These are phyloP conservation scores for Fusarium incarnatum DNA, from an alignment of 2,329 filamentous ascomycete genomes.

Conservation along the genomic window DNA sequence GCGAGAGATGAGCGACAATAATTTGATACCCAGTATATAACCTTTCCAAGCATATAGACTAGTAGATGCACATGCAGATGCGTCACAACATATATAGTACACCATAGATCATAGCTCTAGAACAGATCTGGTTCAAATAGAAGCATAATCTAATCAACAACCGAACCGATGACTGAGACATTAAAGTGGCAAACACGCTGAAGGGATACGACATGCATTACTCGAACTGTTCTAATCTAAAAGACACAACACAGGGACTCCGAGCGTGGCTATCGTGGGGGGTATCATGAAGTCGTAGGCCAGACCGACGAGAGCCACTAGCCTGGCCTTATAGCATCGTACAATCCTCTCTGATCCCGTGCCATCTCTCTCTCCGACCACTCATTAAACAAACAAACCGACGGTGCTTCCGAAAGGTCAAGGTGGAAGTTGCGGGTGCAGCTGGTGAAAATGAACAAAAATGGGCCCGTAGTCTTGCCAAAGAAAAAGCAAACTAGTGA, in stretches of 20 bases:
- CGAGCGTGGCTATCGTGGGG: constrained; percentile 44
- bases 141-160: neutral
- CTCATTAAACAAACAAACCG: constrained; percentile 21
- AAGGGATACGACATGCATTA: constrained; percentile 37
- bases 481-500: constrained; percentile 35
- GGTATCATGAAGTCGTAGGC: constrained; percentile 47
- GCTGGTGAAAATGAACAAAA: constrained; percentile 15
- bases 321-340: constrained; percentile 43
- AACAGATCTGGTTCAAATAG: neutral
- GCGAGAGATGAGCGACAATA: constrained; percentile 4
- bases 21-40: constrained; percentile 32
- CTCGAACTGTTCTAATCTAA: constrained; percentile 40
- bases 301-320: constrained; percentile 34
- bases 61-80: neutral
- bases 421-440: neutral
- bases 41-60: constrained; percentile 27
- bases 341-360: constrained; percentile 40
- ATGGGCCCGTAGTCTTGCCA: constrained; percentile 11
- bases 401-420: constrained; percentile 6
- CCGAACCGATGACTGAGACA: neutral
- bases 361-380: constrained; percentile 37
- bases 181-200: neutral
- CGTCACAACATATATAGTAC: neutral
- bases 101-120: neutral
- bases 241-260: constrained; percentile 42